Conservation (phyloP, 371 early-diverging fungal species). For the Mucor circinelloides region DNA sequence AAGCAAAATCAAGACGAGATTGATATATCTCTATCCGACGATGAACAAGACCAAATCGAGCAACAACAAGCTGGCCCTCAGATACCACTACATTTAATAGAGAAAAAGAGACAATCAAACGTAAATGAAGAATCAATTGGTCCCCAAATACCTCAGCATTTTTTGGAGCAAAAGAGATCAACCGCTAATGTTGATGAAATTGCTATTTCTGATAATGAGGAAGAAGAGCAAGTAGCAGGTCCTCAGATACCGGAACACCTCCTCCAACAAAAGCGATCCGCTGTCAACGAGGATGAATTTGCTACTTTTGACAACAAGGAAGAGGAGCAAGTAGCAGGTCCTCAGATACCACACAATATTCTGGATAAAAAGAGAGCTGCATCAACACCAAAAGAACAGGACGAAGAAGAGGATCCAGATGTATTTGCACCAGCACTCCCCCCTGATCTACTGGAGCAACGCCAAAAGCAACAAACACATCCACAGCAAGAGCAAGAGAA, state of each 20-base stretch:
- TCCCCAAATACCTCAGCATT: slow-evolving; percentile 11
- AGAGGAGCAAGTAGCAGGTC: slow-evolving; percentile 18
- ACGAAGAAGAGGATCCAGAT: slow-evolving; percentile 30
- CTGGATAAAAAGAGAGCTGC: slow-evolving; percentile 5
- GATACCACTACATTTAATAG: neutral
- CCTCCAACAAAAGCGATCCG: slow-evolving; percentile 8
- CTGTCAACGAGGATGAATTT: neutral
- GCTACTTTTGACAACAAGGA: slow-evolving; percentile 11
- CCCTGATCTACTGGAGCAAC: slow-evolving; percentile 55
- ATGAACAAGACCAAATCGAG: slow-evolving; percentile 18
- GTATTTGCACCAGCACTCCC: slow-evolving; percentile 61
- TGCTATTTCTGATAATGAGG: neutral
- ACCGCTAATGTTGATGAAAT: neutral
- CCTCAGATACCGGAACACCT: slow-evolving; percentile 37
- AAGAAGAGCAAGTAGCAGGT: slow-evolving; percentile 10
- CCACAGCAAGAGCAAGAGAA: slow-evolving; percentile 7
- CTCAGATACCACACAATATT: slow-evolving; percentile 29
- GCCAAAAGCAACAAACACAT: slow-evolving; percentile 14
- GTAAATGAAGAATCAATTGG: slow-evolving; percentile 1
- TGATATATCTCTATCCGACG: neutral
- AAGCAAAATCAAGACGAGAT: neutral
- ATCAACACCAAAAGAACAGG: neutral
- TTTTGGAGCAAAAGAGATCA: neutral
- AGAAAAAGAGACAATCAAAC: neutral
- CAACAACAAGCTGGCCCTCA: neutral